Base-by-base conservation (phyloP, 2,329 filamentous ascomycete species). In the Nemania abortiva region DNA sequence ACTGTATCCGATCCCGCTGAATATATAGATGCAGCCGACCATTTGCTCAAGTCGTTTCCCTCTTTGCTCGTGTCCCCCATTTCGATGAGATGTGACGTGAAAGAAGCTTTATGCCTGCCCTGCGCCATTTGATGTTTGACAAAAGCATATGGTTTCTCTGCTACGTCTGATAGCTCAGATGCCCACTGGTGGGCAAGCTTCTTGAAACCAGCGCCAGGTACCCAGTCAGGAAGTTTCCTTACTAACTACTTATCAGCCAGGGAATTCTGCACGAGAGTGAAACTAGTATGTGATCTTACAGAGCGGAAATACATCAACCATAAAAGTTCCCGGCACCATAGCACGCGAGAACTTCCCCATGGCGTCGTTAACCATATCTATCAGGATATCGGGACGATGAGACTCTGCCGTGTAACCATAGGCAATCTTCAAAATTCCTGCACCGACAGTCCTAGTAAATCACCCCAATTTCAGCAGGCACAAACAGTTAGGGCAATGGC, bases 351-450 rank as follows among this genome's bases (percentile, higher is more conserved):
- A 77, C 7, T 75, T 68, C 0, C 70, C 70, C 65, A 78, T 73
- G 0, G 72, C 64, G 3, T 70, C 58, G 45, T 71, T 65, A 22
- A 70, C 73, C 24, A 75, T 47, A 11, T 59, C 34, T 6, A 77
- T 68, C 15, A 78, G 66, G 6, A 73, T 71, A 27, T 79, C 77
- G 1, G 61, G 27, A 22, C 53, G 37, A 6, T 74, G 58, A 3
- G 73, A n/a, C 31, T 76, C 70, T 9, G 70, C 69, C 9, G 65
- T 72, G 61, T 79, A 78, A 24, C 75, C 76, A 47, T 78, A 79
- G 1, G 71, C 49, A 0, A 77, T 75, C 7, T 76, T 74, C 3
- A 78, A 59, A 13, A 78, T 70, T 2, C 74, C 67, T 1, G 75
- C 59, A 11, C 73, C 75, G 9, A 34, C 31, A 34, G 31, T 5